A percentile compares a stretch with the other conserved stretches of the same genome.
These are phyloP conservation scores for Barnettozyma populi DNA, from an alignment of 805 yeast species.

Conservation along the genomic window DNA sequence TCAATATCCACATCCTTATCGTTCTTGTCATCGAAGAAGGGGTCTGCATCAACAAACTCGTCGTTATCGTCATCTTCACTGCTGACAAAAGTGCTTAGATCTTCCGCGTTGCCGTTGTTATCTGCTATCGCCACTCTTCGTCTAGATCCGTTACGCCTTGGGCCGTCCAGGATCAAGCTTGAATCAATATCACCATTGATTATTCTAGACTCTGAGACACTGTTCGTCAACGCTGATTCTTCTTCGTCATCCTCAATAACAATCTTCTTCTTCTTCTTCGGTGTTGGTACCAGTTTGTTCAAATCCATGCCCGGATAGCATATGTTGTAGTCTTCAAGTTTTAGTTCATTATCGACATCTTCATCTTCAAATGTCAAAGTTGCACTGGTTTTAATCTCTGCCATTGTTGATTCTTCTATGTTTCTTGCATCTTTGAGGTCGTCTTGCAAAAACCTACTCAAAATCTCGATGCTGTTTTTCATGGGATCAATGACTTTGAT, in stretches of 20 bases:
- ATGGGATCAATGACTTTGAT: constrained; percentile 26
- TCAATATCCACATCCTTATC: neutral
- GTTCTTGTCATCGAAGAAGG: constrained; percentile 4
- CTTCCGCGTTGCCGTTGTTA: neutral
- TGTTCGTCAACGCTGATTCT: neutral
- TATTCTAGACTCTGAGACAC: neutral
- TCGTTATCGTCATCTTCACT: constrained; percentile 7
- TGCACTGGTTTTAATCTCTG: constrained; percentile 34
- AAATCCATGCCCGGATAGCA: constrained; percentile 36
- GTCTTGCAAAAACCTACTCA: constrained; percentile 58
- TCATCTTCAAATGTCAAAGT: constrained; percentile 22
- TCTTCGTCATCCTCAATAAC: constrained; percentile 20
- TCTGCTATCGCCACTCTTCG: neutral
- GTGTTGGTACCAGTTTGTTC: constrained; percentile 13
- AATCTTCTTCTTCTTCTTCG: constrained; percentile 21
- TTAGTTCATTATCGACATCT: constrained; percentile 15
- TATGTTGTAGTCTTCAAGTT: constrained; percentile 18
- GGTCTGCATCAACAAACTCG: constrained; percentile 11
- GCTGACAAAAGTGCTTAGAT: neutral
- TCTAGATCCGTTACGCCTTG: constrained; percentile 3
- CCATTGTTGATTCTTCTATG: constrained; percentile 50
- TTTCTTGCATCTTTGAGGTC: constrained; percentile 61
- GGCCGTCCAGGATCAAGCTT: constrained; percentile 2
- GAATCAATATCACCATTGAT: constrained; percentile 7
- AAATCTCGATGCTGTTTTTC: constrained; percentile 45